Evolutionary conservation across 495 filamentous ascomycete genomes (phyloP).

Genomic region (Penicillium crystallinum): DNA sequence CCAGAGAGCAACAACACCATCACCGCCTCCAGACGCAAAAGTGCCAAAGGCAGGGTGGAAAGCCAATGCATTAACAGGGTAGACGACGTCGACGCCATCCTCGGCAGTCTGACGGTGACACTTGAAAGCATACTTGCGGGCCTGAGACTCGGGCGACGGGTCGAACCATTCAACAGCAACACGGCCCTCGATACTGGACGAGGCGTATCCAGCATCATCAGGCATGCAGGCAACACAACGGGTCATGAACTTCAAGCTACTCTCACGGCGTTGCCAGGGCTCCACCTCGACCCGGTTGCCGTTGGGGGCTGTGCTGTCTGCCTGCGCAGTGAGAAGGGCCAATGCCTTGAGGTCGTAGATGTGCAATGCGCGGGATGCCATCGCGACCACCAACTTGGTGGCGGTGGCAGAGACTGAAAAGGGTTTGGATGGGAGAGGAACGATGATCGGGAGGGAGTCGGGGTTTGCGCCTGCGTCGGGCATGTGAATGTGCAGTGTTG

Average conservation of each 20-base stretch:
- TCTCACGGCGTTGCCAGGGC: slow-evolving; percentile 88
- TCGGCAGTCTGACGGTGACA: slow-evolving; percentile 73
- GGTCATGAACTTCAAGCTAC: slow-evolving; percentile 91
- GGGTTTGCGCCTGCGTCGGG: slow-evolving; percentile 40
- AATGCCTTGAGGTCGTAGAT: slow-evolving; percentile 85
- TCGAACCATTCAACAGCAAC: slow-evolving; percentile 98
- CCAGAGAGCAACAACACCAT: slow-evolving; percentile 93
- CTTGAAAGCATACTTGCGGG: slow-evolving; percentile 96
- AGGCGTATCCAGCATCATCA: slow-evolving; percentile 86
- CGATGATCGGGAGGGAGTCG: slow-evolving; percentile 45
- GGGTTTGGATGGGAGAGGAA: slow-evolving; percentile 74
- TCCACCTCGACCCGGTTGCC: slow-evolving; percentile 51
- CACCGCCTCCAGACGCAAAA: slow-evolving; percentile 89
- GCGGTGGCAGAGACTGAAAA: slow-evolving; percentile 78
- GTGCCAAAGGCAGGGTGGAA: slow-evolving; percentile 91
- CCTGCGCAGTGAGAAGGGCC: slow-evolving; percentile 46
- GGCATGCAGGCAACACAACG: slow-evolving; percentile 95
- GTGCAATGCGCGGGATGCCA: slow-evolving; percentile 84
- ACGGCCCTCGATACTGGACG: slow-evolving; percentile 82
- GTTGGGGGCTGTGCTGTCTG: slow-evolving; percentile 29
- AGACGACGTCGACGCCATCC: slow-evolving; percentile 79
- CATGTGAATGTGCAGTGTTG: slow-evolving; percentile 77
- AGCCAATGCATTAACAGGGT: slow-evolving; percentile 87
- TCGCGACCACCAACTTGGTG: slow-evolving; percentile 86
- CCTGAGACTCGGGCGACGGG: slow-evolving; percentile 73